A percentile compares a stretch with the other conserved stretches of the same genome.
Conservation (phyloP, 352 stramenopile species). For the Lagenidium sp. region DNA sequence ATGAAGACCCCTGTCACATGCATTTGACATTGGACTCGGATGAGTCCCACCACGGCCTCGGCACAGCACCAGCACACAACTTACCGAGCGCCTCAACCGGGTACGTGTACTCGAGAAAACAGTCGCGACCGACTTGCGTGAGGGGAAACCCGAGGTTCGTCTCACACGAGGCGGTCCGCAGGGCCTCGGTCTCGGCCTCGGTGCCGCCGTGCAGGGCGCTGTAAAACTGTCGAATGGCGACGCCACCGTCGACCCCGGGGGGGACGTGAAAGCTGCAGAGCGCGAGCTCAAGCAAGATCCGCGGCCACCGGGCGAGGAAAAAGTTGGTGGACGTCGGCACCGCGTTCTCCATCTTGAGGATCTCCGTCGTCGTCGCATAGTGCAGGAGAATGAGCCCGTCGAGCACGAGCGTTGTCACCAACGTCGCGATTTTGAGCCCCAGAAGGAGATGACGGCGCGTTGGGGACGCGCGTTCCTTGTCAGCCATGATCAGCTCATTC, state of each 20-base stretch:
- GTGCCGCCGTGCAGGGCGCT: no score
- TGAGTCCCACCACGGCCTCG: not conserved
- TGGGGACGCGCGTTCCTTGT: constrained; percentile 8
- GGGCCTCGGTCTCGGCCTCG: constrained; percentile 3
- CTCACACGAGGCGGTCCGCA: constrained; percentile 12
- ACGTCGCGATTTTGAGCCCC: constrained; percentile 27
- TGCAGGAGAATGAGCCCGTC: constrained; percentile 34
- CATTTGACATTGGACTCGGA: not conserved
- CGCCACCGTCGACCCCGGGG: constrained; percentile 22
- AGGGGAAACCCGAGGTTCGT: constrained; percentile 16
- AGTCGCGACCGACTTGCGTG: constrained; percentile 19
- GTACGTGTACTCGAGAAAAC: constrained; percentile 61
- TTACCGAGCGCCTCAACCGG: constrained; percentile 48
- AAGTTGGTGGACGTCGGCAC: constrained; percentile 19
- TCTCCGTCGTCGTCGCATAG: constrained; percentile 30
- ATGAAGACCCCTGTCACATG: constrained; percentile 49
- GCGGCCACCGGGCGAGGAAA: constrained; percentile 15
- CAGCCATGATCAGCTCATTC: constrained; percentile 39
- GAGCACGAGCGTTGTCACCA: constrained; percentile 29
- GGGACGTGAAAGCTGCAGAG: constrained; percentile 62
- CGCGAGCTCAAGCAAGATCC: constrained; percentile 41
- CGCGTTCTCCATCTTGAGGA: constrained; percentile 45
- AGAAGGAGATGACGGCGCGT: constrained; percentile 5
- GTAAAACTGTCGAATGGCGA: constrained; percentile 41
- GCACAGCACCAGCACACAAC: not conserved